A percentile compares a stretch with the other conserved stretches of the same genome.
phyloP scores from a whole-genome alignment of 352 stramenopile genomes.

The Thraustochytrium striatum region DNA sequence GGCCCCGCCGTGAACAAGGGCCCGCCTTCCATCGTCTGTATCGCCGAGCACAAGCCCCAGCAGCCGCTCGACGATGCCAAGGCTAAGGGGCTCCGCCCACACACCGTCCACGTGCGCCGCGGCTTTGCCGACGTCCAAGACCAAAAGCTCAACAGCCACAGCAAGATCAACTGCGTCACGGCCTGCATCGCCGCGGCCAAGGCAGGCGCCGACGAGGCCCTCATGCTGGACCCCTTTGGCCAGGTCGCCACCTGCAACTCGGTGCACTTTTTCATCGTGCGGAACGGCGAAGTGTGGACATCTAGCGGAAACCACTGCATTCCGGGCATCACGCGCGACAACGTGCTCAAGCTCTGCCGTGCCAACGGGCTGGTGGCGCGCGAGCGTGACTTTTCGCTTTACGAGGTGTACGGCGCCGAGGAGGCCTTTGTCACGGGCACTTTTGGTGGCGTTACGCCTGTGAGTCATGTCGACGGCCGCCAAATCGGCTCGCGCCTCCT shows the following conservation, averaged over 20 bases:
- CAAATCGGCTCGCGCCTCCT: neutral
- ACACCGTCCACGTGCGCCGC: neutral
- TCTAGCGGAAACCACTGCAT: neutral
- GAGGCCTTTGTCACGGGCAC: conserved; percentile 14
- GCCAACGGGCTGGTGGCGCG: neutral
- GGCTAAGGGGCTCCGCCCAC: neutral
- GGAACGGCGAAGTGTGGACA: conserved; percentile 8
- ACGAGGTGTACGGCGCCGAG: conserved; percentile 3
- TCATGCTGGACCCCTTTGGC: conserved; percentile 22
- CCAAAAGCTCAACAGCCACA: neutral
- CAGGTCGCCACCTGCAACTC: conserved; percentile 14
- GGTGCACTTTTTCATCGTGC: conserved; percentile 3
- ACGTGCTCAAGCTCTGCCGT: neutral
- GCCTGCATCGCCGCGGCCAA: neutral
- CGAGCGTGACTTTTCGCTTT: conserved; percentile 5
- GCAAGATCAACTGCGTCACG: conserved; percentile 6
- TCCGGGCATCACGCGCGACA: neutral
- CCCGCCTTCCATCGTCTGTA: neutral
- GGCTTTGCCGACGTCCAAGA: neutral
- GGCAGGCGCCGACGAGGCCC: neutral
- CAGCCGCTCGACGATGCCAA: no score
- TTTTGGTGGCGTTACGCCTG: neutral
- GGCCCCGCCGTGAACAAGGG: neutral
- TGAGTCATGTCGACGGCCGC: neutral
- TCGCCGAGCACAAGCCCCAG: conserved; percentile 9